Percentiles rank a stretch among this genome's conserved stretches.
Conservation (phyloP, 306 rosid genomes). For the Hippophae gyantsensis region DNA sequence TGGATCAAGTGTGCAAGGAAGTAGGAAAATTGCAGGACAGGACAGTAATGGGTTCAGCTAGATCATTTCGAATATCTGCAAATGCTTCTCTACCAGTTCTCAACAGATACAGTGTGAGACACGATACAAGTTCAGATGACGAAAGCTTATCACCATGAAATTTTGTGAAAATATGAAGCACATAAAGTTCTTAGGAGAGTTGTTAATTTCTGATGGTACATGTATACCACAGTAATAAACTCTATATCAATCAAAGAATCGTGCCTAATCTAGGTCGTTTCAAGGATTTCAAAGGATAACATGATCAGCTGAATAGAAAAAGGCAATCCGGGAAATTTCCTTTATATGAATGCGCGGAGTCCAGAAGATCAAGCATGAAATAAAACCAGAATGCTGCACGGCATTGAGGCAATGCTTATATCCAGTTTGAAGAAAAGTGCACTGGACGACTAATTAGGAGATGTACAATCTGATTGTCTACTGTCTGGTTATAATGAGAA, state of each 20-base stretch:
- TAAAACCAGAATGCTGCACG: constrained; percentile 12
- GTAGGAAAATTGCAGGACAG: constrained; percentile 85
- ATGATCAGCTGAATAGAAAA: constrained; percentile 13
- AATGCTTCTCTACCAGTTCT: constrained; percentile 82
- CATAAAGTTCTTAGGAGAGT: constrained; percentile 26
- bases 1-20: constrained; percentile 95
- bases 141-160: constrained; percentile 75
- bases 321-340: constrained; percentile 21
- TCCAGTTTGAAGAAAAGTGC: constrained; percentile 14
- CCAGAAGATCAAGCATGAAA: constrained; percentile 15
- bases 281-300: constrained; percentile 21
- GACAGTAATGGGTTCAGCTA: constrained; percentile 64
- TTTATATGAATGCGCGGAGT: constrained; percentile 1
- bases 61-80: constrained; percentile 74
- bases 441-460: constrained; percentile 12
- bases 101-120: constrained; percentile 59
- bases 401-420: constrained; percentile 1
- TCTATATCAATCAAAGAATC: constrained; percentile 1
- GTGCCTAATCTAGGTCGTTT: constrained; percentile 5
- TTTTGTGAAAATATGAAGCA: constrained; percentile 27
- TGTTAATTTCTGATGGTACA: constrained; percentile 21
- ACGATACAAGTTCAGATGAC: constrained; percentile 75
- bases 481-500: constrained; percentile 10
- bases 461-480: not conserved
- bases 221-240: constrained; percentile 9